Conservation (phyloP, 768 basidiomycete genomes). For the Pulveroboletus frians region DNA sequence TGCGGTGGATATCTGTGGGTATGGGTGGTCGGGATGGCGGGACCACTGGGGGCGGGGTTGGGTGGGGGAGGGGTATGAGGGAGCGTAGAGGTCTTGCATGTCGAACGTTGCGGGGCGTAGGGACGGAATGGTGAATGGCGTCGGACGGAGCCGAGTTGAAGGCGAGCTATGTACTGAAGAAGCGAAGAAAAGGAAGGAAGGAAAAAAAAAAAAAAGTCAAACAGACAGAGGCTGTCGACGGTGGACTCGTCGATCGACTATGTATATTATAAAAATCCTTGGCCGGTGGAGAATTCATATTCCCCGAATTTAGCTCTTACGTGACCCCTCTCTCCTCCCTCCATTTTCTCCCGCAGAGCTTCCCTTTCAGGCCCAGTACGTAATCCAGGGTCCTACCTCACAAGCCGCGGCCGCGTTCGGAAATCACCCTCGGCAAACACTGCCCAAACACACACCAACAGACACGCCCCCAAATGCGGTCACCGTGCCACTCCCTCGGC, state of each 20-base stretch:
- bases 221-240: slow-evolving; percentile 26
- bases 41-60: slow-evolving; percentile 40
- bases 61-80: slow-evolving; percentile 31
- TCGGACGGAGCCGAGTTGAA: slow-evolving; percentile 21
- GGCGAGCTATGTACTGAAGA: slow-evolving; percentile 28
- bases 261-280: slow-evolving; percentile 35
- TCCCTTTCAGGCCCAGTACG: slow-evolving; percentile 25
- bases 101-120: slow-evolving; percentile 38
- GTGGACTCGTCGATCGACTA: slow-evolving; percentile 31
- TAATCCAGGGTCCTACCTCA: slow-evolving; percentile 31
- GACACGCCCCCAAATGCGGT: slow-evolving; percentile 16
- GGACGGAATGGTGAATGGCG: slow-evolving; percentile 34
- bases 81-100: slow-evolving; percentile 47
- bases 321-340: slow-evolving; percentile 28
- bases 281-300: slow-evolving; percentile 38
- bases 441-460: slow-evolving; percentile 22
- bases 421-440: slow-evolving; percentile 36
- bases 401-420: slow-evolving; percentile 37
- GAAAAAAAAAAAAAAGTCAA: slow-evolving; percentile 23
- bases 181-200: slow-evolving; percentile 30
- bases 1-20: slow-evolving; percentile 32
- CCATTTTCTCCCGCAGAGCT: slow-evolving; percentile 30
- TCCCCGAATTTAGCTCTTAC: slow-evolving; percentile 34
- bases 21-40: slow-evolving; percentile 30
- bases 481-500: slow-evolving; percentile 35